Base-by-base conservation (phyloP, 495 filamentous ascomycete species). In the Podospora anserina region DNA sequence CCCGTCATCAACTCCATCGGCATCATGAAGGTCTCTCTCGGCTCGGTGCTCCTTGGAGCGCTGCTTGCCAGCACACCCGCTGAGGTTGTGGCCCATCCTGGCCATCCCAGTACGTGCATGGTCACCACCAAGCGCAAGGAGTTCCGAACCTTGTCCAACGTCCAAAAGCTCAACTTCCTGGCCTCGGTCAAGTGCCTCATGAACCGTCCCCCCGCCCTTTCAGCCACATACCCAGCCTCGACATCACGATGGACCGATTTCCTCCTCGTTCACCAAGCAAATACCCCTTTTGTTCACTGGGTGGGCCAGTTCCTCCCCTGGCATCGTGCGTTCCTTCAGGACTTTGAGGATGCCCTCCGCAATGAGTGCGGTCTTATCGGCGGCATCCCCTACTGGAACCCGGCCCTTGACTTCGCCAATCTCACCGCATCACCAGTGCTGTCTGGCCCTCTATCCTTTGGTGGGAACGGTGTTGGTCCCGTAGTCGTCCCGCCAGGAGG, bases 401-500 rank as follows among this genome's bases (percentile, higher is more conserved):
- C 28, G 26, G 65, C 20, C 57, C 57, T 66, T 18, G 65, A 66
- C 28, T 44, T 32, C 26, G 23, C 20, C 16, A 44, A 66, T 53
- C 13, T 66, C 27, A 66, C 54, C 65, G 57, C 55, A 4, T 66
- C 65, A 5, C 65, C 65, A n/a, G 4, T 66, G 30, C 59, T 66
- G 27, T 30, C 27, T 27, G 65, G 65, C 30, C 26, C 62, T 28
- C 27, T 44, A n/a, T 66, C 65, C 53, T 44, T 66, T 39, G 65
- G 65, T 28, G 65, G 55, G 20, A 61, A 66, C 65, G 65, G 65
- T 6, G 65, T 57, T n/a, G 23, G 30, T 27, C n/a, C 28, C 55
- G 39, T 49, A 13, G 11, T 39, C 9, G 71, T 85, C 3, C 79
- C 82, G 0, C 66, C 81, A 0, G 86, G 82, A n/a, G 60, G 23